Conservation (phyloP, 495 filamentous ascomycete genomes). For the Podospora comata region DNA sequence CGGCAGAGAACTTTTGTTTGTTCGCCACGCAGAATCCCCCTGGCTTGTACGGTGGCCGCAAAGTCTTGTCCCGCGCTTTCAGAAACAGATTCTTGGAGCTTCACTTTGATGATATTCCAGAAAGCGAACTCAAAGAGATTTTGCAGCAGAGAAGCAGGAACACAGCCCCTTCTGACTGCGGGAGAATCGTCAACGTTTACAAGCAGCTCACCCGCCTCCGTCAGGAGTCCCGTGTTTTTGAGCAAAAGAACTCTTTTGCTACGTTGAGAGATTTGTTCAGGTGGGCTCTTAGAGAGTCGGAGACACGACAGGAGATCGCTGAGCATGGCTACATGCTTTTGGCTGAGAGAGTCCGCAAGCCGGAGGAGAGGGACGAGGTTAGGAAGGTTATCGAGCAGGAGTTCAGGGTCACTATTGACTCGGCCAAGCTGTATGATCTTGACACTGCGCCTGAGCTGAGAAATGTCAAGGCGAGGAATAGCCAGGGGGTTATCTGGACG, state of each 20-base stretch:
- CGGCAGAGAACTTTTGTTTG: conserved; percentile 92
- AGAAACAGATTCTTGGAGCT: conserved; percentile 95
- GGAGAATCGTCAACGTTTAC: conserved; percentile 89
- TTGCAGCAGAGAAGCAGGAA: conserved; percentile 78
- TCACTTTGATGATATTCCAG: conserved; percentile 97
- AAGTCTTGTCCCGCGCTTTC: conserved; percentile 89
- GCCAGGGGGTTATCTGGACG: conserved; percentile 81
- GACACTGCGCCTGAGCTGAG: conserved; percentile 52
- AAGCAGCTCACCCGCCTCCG: conserved; percentile 82
- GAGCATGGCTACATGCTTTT: conserved; percentile 94
- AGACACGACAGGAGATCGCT: conserved; percentile 83
- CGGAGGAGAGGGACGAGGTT: conserved; percentile 77
- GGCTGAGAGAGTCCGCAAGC: conserved; percentile 88
- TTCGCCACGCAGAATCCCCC: conserved; percentile 99
- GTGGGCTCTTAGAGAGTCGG: conserved; percentile 86
- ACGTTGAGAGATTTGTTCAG: conserved; percentile 94
- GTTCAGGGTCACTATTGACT: conserved; percentile 80
- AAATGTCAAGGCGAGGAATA: conserved; percentile 48
- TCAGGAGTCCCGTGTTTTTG: conserved; percentile 85
- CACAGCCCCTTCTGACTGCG: conserved; percentile 87
- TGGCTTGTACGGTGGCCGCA: conserved; percentile 91
- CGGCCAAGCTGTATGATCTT: conserved; percentile 64
- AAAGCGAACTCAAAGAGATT: conserved; percentile 91
- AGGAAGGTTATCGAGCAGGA: conserved; percentile 89
- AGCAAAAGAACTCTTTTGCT: conserved; percentile 96